Evolutionary conservation across 177 flowering plant species (phyloP).

Genomic region (Tripterygium wilfordii): DNA sequence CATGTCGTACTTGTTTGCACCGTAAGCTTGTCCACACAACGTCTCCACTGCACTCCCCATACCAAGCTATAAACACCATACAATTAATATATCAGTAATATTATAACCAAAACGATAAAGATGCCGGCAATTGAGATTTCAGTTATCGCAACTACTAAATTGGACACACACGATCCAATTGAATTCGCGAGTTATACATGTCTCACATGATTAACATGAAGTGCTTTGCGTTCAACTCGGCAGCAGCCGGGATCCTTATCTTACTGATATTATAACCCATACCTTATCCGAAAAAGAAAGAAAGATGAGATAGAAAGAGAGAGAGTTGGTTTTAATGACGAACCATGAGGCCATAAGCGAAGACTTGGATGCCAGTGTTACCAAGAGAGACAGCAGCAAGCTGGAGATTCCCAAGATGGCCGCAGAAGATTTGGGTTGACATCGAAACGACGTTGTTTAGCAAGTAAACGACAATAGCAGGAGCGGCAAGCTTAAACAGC

Average conservation of each 20-base stretch:
- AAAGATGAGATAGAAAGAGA: neutral
- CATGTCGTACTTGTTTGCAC: slow-evolving; percentile 33
- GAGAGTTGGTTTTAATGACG: neutral
- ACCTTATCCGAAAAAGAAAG: neutral
- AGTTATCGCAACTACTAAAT: neutral
- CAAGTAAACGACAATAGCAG: slow-evolving; percentile 69
- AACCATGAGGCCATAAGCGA: slow-evolving; percentile 87
- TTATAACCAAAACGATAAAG: neutral
- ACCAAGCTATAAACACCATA: slow-evolving; percentile 25
- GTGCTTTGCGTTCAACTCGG: too few species aligned
- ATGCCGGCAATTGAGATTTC: too few species aligned
- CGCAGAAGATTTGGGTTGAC: slow-evolving; percentile 76
- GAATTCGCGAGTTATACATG: too few species aligned
- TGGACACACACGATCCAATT: too few species aligned
- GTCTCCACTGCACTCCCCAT: slow-evolving; percentile 57
- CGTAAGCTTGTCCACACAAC: slow-evolving; percentile 50
- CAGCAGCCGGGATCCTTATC: too few species aligned
- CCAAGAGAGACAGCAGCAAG: slow-evolving; percentile 89
- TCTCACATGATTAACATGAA: too few species aligned
- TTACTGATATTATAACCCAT: neutral
- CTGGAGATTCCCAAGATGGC: slow-evolving; percentile 88
- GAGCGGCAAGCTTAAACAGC: slow-evolving; percentile 56
- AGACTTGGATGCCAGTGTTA: slow-evolving; percentile 72
- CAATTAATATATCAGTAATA: neutral
- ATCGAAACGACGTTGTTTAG: slow-evolving; percentile 61